Evolutionary conservation across 805 yeast species (phyloP).

Genomic region (Blastobotrys attinorum): DNA sequence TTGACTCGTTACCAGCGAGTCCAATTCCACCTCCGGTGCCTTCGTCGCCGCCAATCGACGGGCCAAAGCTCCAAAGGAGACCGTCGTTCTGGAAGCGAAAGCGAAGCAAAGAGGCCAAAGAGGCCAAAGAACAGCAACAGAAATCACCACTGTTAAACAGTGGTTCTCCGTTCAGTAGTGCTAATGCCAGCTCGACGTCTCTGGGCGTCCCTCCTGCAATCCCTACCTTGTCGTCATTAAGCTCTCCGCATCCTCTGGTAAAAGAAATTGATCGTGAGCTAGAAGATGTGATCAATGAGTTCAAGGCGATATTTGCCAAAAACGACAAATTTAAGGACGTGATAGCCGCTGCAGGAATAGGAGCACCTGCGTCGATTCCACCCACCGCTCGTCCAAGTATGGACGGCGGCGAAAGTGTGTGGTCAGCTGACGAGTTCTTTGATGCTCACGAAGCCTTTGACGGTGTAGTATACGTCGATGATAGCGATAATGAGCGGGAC

Average conservation of each 20-base stretch:
- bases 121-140: slow-evolving; percentile 7
- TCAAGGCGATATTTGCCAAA: neutral
- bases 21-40: neutral
- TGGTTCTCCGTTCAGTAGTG: neutral
- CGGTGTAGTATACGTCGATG: slow-evolving; percentile 17
- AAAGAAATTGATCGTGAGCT: no score
- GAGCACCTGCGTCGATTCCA: no score
- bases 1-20: neutral
- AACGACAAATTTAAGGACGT: neutral
- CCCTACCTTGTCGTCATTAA: neutral
- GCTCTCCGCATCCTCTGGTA: no score
- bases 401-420: slow-evolving; percentile 1
- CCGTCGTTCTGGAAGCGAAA: slow-evolving; percentile 15
- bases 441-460: slow-evolving; percentile 17
- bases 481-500: slow-evolving; percentile 12
- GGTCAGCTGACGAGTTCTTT: slow-evolving; percentile 2
- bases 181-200: neutral
- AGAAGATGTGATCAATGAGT: neutral
- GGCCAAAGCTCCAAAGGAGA: slow-evolving; percentile 8
- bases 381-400: slow-evolving; percentile 4
- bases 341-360: no score
- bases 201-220: no score
- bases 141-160: neutral
- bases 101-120: neutral
- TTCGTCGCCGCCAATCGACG: neutral